A percentile compares a stretch with the other conserved stretches of the same genome.
phyloP scores from a whole-genome alignment of 805 yeast genomes.

The Vanderwaltozyma polyspora region DNA sequence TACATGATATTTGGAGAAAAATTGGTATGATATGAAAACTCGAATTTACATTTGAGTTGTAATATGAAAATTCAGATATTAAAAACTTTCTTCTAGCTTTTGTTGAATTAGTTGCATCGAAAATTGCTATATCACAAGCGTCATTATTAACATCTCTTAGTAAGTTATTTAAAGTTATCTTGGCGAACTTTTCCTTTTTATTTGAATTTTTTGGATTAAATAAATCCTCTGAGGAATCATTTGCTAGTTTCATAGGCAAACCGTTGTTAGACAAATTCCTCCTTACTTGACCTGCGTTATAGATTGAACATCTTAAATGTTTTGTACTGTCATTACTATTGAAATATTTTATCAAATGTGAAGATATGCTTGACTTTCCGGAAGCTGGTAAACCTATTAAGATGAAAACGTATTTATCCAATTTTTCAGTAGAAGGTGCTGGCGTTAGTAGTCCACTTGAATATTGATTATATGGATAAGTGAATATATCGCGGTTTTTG shows the following conservation, averaged over 20 bases:
- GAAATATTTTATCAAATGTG: conserved; percentile 48
- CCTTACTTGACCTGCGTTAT: conserved; percentile 67
- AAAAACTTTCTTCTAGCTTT: conserved; percentile 29
- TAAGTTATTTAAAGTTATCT: conserved; percentile 37
- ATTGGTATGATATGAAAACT: conserved; percentile 34
- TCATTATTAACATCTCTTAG: conserved; percentile 33
- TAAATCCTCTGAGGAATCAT: conserved; percentile 29
- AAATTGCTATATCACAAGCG: conserved; percentile 42
- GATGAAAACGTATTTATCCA: conserved; percentile 48
- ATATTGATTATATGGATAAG: neutral
- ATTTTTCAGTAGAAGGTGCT: no score
- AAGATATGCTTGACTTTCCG: conserved; percentile 65
- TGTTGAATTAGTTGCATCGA: conserved; percentile 51
- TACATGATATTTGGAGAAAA: conserved; percentile 49
- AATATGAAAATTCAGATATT: conserved; percentile 13
- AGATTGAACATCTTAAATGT: conserved; percentile 33
- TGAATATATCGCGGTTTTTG: neutral
- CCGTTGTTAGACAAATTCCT: conserved; percentile 35
- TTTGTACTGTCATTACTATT: conserved; percentile 21
- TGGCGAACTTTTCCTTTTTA: conserved; percentile 42
- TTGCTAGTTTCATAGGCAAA: conserved; percentile 17
- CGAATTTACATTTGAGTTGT: conserved; percentile 9
- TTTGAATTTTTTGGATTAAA: conserved; percentile 32
- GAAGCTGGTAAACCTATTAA: conserved; percentile 71
- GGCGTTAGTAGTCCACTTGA: neutral